Base-by-base conservation (phyloP, 208 protist species). In the Eutreptiella sp. region DNA sequence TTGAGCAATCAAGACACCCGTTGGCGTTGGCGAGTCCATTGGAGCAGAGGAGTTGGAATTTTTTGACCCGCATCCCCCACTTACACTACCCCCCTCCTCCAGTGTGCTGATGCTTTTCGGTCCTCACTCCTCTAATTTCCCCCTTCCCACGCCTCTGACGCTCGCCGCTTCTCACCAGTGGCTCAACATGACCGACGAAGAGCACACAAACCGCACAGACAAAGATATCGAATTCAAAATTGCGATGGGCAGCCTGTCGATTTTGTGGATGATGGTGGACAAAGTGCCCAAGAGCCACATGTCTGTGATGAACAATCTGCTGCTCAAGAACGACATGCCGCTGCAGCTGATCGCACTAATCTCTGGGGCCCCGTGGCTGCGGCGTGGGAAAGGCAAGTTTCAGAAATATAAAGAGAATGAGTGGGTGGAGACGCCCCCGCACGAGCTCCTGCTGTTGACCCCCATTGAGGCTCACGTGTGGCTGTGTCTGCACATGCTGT, bases 231-330 rank as follows among this genome's bases (percentile, higher is more conserved):
- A 70, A 11, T 63, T 84, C 9, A 66, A 74, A 33, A 73, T 82
- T 0, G 83, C 79, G 0, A 78, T 92, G 79, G 47, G 64, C 16
- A 87, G 79, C 45, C 60, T 92, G 14, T 89, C 86, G 2, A 75
- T 89, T 52, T 57, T 92, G 60, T 92, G 86, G 84, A 89, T 89
- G 57, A 71, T 89, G 26, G 74, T 88, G 43, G 86, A 92, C 54
- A 79, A 79, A 3, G 70, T 92, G 0, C 68, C 74, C 11, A 61
- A 70, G 1, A 70, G 89, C 19, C 83, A 83, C 14, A 65, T 92
- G 32, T 72, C 82, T 3, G 86, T 72, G 1, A 76, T 75, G 32
- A 89, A 88, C 60, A 57, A 42, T 33, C 33, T 57, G 14, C 36
- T 57, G 36, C 33, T 53, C 21, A 89, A 88, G 63, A 83, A 89